Conservation (phyloP, 257 asterid species). For the Solanum medicagineum region DNA sequence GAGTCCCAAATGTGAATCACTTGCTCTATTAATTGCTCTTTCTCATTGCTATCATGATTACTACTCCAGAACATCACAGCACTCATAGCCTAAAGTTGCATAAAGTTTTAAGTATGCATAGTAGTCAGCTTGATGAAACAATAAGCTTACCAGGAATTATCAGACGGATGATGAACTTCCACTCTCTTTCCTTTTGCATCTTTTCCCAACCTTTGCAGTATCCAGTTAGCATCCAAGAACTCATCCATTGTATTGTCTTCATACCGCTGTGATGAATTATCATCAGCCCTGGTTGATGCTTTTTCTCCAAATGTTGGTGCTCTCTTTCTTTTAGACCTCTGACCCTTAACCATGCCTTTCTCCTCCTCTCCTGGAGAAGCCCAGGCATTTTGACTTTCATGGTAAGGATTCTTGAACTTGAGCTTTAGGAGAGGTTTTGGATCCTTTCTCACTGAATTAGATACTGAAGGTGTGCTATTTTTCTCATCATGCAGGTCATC, state of each 20-base stretch:
- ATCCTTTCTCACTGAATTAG: constrained; percentile 31
- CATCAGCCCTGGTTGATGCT: constrained; percentile 26
- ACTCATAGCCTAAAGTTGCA: constrained; percentile 5
- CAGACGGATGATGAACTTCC: constrained; percentile 78
- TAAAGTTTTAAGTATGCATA: neutral
- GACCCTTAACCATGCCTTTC: constrained; percentile 65
- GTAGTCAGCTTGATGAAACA: neutral
- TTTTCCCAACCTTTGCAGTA: constrained; percentile 91
- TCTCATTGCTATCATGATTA: neutral
- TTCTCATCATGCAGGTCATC: constrained; percentile 32
- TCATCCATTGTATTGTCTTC: constrained; percentile 61
- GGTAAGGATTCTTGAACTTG: constrained; percentile 57
- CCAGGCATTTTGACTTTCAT: constrained; percentile 36
- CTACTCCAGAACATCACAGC: neutral
- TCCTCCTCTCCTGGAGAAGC: constrained; percentile 52
- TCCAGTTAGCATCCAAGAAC: constrained; percentile 86
- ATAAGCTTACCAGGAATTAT: constrained; percentile 58
- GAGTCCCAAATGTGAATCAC: neutral
- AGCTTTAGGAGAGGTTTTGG: constrained; percentile 68
- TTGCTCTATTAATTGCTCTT: neutral
- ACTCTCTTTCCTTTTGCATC: constrained; percentile 96
- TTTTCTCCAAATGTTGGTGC: constrained; percentile 32
- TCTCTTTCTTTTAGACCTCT: constrained; percentile 79
- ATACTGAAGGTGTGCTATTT: constrained; percentile 15
- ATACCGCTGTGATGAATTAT: constrained; percentile 28